Evolutionary conservation across 2,329 filamentous ascomycete genomes (phyloP).

Genomic region (Cercospora sp.): DNA sequence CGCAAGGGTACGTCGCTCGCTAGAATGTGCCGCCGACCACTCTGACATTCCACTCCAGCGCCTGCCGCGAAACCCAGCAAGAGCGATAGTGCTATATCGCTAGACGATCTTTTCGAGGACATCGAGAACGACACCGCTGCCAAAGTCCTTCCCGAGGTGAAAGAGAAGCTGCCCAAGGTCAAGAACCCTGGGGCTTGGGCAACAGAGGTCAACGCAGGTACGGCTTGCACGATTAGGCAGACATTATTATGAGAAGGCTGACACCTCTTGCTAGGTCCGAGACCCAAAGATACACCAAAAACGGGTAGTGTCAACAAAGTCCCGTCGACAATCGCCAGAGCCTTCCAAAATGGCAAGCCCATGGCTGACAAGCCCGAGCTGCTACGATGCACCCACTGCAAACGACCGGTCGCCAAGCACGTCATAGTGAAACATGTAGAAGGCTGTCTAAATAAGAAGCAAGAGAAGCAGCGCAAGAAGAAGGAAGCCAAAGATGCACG

Average conservation of each 20-base stretch:
- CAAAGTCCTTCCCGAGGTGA: conserved; percentile 32
- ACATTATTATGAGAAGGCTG: neutral
- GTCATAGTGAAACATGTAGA: conserved; percentile 78
- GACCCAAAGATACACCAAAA: conserved; percentile 23
- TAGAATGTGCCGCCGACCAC: conserved; percentile 3
- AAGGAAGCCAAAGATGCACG: conserved; percentile 63
- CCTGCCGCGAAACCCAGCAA: conserved; percentile 25
- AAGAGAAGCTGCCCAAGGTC: conserved; percentile 34
- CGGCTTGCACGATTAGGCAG: neutral
- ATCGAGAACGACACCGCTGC: conserved; percentile 26
- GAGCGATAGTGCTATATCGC: conserved; percentile 27
- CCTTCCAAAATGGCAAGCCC: conserved; percentile 78
- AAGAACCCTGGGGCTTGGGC: conserved; percentile 40
- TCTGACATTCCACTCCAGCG: conserved; percentile 29
- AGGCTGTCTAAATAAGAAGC: conserved; percentile 80
- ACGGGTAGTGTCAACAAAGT: conserved; percentile 55
- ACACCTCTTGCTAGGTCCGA: conserved; percentile 14
- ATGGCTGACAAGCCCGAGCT: conserved; percentile 77
- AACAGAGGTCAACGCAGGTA: conserved; percentile 33
- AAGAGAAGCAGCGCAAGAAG: conserved; percentile 60
- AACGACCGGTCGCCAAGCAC: conserved; percentile 77
- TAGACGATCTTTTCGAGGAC: conserved; percentile 37
- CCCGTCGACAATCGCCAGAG: conserved; percentile 72
- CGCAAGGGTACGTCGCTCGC: conserved; percentile 34
- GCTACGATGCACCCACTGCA: conserved; percentile 87